phyloP scores from a whole-genome alignment of 192 early-diverging fungal genomes.

The Dissophora ornata region DNA sequence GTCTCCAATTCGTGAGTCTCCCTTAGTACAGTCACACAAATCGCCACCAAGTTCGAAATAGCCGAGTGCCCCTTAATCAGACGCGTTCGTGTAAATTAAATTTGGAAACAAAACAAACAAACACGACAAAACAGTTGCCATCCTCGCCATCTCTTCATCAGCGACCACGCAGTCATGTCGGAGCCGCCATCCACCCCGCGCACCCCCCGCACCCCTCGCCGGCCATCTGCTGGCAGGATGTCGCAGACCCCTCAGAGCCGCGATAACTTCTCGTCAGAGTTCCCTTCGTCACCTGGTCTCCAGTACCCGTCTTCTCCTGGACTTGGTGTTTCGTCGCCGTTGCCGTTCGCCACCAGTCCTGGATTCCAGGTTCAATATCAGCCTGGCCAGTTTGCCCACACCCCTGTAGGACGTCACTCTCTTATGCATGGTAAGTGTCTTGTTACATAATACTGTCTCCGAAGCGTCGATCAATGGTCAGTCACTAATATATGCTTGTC shows the following conservation, averaged over 20 bases:
- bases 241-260: constrained; percentile 15
- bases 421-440: constrained; percentile 14
- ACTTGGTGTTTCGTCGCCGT: constrained; percentile 25
- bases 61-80: too few relatives aligned
- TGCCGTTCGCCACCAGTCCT: constrained; percentile 40
- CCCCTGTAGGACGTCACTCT: constrained; percentile 18
- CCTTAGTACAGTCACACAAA: too few relatives aligned
- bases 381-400: constrained; percentile 32
- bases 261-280: constrained; percentile 34
- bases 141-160: neutral
- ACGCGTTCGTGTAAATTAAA: too few relatives aligned
- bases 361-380: constrained; percentile 40
- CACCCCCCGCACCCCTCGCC: constrained; percentile 31
- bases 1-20: too few relatives aligned
- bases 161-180: neutral
- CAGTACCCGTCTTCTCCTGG: constrained; percentile 43
- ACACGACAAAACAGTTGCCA: too few relatives aligned
- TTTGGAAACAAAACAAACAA: too few relatives aligned
- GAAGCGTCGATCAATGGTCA: neutral
- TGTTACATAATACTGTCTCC: too few relatives aligned
- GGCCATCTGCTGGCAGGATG: neutral
- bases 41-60: too few relatives aligned
- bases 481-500: neutral
- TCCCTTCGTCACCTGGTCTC: constrained; percentile 49
- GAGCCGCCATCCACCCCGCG: constrained; percentile 10